These are phyloP conservation scores for Elsinoe ampelina DNA, from an alignment of 2,329 filamentous ascomycete genomes.

Conservation along the genomic window DNA sequence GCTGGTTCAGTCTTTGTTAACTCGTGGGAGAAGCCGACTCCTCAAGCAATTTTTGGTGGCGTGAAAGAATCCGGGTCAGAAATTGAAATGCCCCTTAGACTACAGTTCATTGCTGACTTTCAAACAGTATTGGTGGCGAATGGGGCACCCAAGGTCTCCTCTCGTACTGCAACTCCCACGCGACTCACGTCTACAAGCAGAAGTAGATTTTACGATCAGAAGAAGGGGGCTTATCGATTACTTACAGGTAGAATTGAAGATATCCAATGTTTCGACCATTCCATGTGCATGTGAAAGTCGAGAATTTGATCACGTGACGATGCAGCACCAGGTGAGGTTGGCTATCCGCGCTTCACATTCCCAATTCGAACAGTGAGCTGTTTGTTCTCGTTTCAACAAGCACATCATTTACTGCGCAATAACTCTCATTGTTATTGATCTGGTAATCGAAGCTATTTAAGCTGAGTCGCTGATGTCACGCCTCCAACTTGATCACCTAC, in stretches of 20 bases:
- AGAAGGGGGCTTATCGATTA: not conserved
- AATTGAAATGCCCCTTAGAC: no score
- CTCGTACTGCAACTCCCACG: constrained; percentile 40
- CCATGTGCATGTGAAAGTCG: not conserved
- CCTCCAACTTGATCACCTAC: no score
- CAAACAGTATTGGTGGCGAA: constrained; percentile 62
- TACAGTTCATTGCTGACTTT: not conserved
- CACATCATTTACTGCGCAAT: not conserved
- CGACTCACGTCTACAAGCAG: constrained; percentile 39
- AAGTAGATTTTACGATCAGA: constrained; percentile 15
- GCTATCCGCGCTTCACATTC: not conserved
- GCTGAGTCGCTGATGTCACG: no score
- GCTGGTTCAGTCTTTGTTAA: constrained; percentile 51
- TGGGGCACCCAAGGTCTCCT: constrained; percentile 37
- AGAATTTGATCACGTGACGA: not conserved
- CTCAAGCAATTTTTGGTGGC: constrained; percentile 55
- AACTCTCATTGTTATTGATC: no score
- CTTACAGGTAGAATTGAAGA: not conserved
- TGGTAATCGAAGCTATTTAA: no score
- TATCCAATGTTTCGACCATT: not conserved
- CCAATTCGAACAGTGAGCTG: not conserved
- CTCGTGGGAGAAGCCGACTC: constrained; percentile 39
- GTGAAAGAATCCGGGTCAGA: constrained; percentile 55
- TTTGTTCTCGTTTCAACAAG: not conserved
- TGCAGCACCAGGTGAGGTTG: not conserved